These are phyloP conservation scores for Combretum micranthum DNA, from an alignment of 345 rosid species.

Conservation along the genomic window DNA sequence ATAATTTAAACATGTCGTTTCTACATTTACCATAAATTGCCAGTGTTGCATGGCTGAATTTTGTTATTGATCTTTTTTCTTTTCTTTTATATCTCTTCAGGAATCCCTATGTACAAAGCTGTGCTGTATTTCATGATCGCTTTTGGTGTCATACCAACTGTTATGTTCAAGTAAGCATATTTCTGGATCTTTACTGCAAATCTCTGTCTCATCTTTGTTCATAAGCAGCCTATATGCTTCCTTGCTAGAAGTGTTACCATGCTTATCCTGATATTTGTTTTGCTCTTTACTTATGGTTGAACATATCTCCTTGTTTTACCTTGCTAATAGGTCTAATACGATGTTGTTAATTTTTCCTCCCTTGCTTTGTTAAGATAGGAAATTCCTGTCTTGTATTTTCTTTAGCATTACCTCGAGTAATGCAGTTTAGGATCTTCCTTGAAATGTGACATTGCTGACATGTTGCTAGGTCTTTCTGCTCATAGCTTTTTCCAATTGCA, in stretches of 20 bases:
- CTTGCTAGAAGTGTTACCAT: not conserved
- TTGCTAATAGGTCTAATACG: too few species aligned
- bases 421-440: too few species aligned
- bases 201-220: not conserved
- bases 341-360: too few species aligned
- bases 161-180: slow-evolving; percentile 65
- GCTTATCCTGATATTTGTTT: not conserved
- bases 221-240: not conserved
- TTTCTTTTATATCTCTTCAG: slow-evolving; percentile 32
- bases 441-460: too few species aligned
- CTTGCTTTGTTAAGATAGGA: too few species aligned
- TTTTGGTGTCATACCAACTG: slow-evolving; percentile 80
- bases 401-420: too few species aligned
- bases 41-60: not conserved
- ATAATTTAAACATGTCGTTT: too few species aligned
- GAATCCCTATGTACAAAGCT: slow-evolving; percentile 46
- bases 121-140: slow-evolving; percentile 55
- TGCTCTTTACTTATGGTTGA: not conserved
- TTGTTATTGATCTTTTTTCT: not conserved
- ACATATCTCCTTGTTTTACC: not conserved
- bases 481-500: too few species aligned
- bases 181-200: slow-evolving; percentile 1
- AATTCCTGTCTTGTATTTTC: too few species aligned
- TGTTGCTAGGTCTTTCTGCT: too few species aligned
- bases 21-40: too few species aligned